Evolutionary conservation across 441 rosid genomes (phyloP).

Genomic region (Melastoma candidum): DNA sequence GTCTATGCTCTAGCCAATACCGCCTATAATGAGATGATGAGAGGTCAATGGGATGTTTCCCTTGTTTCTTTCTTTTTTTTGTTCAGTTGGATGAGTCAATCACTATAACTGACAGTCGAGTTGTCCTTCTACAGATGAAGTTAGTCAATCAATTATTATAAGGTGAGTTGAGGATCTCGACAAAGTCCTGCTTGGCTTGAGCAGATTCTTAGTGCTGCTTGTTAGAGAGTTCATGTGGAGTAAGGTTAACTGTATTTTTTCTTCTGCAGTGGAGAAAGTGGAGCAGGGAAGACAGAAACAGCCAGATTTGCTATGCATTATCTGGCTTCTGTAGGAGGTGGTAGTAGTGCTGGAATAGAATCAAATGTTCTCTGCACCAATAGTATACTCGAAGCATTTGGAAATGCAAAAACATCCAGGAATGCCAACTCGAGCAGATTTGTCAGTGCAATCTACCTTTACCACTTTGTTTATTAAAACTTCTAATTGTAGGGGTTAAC

Average conservation of each 20-base stretch:
- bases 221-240: conserved; percentile 2
- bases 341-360: conserved; percentile 58
- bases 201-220: not conserved
- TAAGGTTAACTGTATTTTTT: conserved; percentile 6
- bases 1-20: conserved; percentile 72
- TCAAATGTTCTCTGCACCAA: conserved; percentile 59
- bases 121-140: conserved; percentile 43
- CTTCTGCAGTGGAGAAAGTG: conserved; percentile 89
- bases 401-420: conserved; percentile 91
- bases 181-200: not conserved
- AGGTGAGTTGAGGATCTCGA: conserved; percentile 33
- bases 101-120: not conserved
- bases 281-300: conserved; percentile 98
- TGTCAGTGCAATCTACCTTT: conserved; percentile 35
- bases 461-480: conserved; percentile 2
- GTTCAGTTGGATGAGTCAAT: not conserved
- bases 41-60: conserved; percentile 37
- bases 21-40: conserved; percentile 90
- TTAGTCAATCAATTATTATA: conserved; percentile 66
- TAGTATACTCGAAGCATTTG: conserved; percentile 94
- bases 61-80: conserved; percentile 4
- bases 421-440: conserved; percentile 95
- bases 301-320: conserved; percentile 91
- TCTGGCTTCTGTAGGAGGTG: conserved; percentile 85
- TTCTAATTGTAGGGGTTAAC: not conserved